Conservation (phyloP, 768 basidiomycete species). For the Lactarius sp. region DNA sequence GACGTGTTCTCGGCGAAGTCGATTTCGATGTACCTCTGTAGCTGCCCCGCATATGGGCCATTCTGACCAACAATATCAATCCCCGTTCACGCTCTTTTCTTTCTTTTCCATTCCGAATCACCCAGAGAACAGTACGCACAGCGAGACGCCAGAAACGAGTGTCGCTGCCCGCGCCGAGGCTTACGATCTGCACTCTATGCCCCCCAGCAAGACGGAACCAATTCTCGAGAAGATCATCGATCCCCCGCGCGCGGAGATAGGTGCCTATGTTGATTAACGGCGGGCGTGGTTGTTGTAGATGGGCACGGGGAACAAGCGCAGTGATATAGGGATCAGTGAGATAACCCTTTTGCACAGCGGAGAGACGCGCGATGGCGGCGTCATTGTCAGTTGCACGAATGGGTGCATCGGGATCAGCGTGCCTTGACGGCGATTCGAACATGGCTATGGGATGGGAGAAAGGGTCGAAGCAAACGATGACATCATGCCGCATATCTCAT, state of each 20-base stretch:
- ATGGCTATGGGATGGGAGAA: not conserved
- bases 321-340: constrained; percentile 69
- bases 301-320: constrained; percentile 61
- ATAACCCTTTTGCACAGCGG: constrained; percentile 81
- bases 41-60: constrained; percentile 43
- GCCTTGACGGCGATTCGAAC: not conserved
- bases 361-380: constrained; percentile 77
- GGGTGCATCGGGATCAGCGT: constrained; percentile 49
- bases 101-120: not conserved
- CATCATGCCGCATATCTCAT: not conserved
- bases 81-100: not conserved
- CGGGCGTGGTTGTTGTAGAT: constrained; percentile 55
- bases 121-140: constrained; percentile 44
- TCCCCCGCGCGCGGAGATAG: constrained; percentile 72
- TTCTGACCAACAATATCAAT: constrained; percentile 40
- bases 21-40: constrained; percentile 74
- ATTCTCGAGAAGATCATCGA: constrained; percentile 73
- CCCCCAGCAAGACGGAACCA: constrained; percentile 39
- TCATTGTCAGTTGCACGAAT: constrained; percentile 79
- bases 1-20: constrained; percentile 86
- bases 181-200: constrained; percentile 79
- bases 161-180: constrained; percentile 92
- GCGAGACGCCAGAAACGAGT: constrained; percentile 89
- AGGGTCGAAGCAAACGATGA: not conserved
- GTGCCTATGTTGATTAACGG: constrained; percentile 97